Evolutionary conservation across 768 basidiomycete genomes (phyloP).

Genomic region (Crucibulum laeve): DNA sequence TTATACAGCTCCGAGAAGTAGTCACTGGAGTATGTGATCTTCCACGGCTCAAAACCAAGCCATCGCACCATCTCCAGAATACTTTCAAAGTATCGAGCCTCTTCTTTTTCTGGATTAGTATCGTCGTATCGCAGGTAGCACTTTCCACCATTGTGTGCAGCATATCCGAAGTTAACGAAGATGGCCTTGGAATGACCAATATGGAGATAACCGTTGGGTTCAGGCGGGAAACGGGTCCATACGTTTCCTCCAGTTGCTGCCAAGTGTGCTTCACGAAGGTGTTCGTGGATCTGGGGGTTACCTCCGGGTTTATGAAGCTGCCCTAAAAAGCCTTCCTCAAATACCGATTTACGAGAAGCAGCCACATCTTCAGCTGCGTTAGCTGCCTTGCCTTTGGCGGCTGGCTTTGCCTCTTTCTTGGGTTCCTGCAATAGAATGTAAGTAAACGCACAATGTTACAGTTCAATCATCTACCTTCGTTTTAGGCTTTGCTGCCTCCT

Average conservation of each 20-base stretch:
- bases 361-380: conserved; percentile 29
- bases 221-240: conserved; percentile 96
- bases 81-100: conserved; percentile 92
- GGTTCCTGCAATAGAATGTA: conserved; percentile 32
- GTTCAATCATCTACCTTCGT: conserved; percentile 44
- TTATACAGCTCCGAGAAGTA: conserved; percentile 87
- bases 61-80: conserved; percentile 94
- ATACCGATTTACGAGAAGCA: conserved; percentile 59
- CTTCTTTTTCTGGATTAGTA: conserved; percentile 98
- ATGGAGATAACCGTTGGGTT: conserved; percentile 95
- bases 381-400: conserved; percentile 23
- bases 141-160: conserved; percentile 87
- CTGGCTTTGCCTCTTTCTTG: conserved; percentile 40
- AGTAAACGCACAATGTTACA: background rate
- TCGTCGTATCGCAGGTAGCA: conserved; percentile 97
- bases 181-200: conserved; percentile 98
- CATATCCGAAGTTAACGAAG: conserved; percentile 98
- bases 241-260: conserved; percentile 77
- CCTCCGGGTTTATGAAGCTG: conserved; percentile 89
- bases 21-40: conserved; percentile 98
- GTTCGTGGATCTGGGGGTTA: conserved; percentile 81
- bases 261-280: conserved; percentile 79
- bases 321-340: conserved; percentile 93
- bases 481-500: conserved; percentile 62
- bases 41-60: conserved; percentile 98